phyloP scores from a whole-genome alignment of 2,329 filamentous ascomycete species.

The Zalaria sp. region DNA sequence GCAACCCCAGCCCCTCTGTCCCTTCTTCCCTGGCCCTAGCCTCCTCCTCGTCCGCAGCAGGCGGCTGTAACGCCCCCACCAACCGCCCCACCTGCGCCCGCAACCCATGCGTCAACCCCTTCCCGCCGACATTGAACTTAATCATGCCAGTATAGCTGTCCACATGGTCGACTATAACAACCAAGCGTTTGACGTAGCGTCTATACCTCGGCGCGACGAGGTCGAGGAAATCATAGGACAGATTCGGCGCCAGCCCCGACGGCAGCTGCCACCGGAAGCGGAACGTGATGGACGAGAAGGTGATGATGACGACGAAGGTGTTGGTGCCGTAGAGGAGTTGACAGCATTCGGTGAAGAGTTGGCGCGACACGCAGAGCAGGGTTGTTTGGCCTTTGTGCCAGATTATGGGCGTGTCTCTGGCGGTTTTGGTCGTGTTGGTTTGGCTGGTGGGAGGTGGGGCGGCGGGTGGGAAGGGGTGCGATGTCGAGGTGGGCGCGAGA shows the following conservation, averaged over 20 bases:
- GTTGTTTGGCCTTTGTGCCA: constrained; percentile 29
- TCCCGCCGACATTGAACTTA: constrained; percentile 34
- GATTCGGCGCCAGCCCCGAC: constrained; percentile 24
- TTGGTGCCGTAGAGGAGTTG: constrained; percentile 32
- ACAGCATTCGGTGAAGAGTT: constrained; percentile 30
- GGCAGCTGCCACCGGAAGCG: constrained; percentile 28
- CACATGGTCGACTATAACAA: constrained; percentile 32
- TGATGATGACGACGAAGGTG: constrained; percentile 31
- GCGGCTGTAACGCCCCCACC: constrained; percentile 20
- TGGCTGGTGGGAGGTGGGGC: not conserved
- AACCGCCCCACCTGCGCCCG: constrained; percentile 25
- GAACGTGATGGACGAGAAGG: constrained; percentile 29
- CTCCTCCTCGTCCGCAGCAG: not conserved
- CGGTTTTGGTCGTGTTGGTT: constrained; percentile 1
- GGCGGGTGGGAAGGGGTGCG: not conserved
- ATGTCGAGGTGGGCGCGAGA: not conserved
- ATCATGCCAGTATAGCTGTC: constrained; percentile 37
- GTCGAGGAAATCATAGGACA: constrained; percentile 25
- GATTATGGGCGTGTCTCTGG: constrained; percentile 17
- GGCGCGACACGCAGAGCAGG: constrained; percentile 24
- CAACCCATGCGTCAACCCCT: constrained; percentile 28
- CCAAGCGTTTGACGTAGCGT: constrained; percentile 24
- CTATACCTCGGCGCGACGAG: constrained; percentile 27
- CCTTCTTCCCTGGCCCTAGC: constrained; percentile 8
- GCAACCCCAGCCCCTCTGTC: constrained; percentile 13